Evolutionary conservation across 192 early-diverging fungal genomes (phyloP).

Genomic region (Obelidium mucronatum): DNA sequence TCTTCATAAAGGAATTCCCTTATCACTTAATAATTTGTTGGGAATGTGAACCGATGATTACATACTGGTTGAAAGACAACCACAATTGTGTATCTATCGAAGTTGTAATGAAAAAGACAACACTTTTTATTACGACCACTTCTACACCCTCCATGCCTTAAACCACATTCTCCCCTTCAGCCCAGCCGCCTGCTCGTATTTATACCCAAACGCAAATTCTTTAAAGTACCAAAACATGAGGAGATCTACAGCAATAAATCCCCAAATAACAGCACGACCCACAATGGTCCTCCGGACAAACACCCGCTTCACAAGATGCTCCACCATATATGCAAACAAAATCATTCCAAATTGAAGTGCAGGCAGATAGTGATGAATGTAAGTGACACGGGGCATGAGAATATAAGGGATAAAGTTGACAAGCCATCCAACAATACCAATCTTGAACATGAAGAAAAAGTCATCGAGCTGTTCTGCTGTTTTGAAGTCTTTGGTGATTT

Average conservation of each 20-base stretch:
- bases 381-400: slow-evolving; percentile 95
- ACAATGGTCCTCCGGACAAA: neutral
- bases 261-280: neutral
- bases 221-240: slow-evolving; percentile 77
- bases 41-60: no score
- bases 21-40: no score
- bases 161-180: slow-evolving; percentile 73
- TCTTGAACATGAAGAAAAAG: slow-evolving; percentile 74
- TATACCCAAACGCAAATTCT: slow-evolving; percentile 83
- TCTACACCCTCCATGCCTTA: slow-evolving; percentile 79
- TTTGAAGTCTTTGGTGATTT: neutral
- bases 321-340: slow-evolving; percentile 73
- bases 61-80: no score
- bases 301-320: slow-evolving; percentile 58
- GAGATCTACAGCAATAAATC: slow-evolving; percentile 42
- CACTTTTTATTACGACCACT: no score
- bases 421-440: slow-evolving; percentile 86
- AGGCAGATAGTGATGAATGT: slow-evolving; percentile 97
- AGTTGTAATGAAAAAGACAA: no score
- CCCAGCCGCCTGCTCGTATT: slow-evolving; percentile 66
- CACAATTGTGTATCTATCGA: no score
- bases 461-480: slow-evolving; percentile 60
- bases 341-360: slow-evolving; percentile 95
- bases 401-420: slow-evolving; percentile 94
- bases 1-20: no score